Base-by-base conservation (phyloP, 257 asterid species). In the Leonotis leonurus region DNA sequence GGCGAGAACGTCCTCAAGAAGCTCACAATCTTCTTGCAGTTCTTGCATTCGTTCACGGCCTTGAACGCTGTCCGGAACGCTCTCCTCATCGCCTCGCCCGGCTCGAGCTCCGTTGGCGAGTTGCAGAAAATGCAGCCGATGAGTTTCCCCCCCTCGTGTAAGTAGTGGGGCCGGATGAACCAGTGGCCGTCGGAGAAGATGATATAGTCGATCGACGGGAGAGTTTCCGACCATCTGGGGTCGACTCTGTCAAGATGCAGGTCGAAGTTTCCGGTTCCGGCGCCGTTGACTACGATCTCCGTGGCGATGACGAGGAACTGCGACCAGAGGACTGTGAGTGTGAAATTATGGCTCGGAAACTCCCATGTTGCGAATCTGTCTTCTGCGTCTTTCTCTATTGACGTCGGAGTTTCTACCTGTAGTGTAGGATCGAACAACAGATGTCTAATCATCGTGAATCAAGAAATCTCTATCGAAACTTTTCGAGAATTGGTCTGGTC, bases 361-460 rank as follows among this genome's bases (percentile, higher is more conserved):
- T 69, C 66, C 89, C 86, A 82, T 9, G 65, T 69, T 18, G 68
- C 8, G 72, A 59, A 60, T 45, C 37, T 36, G 43, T 67, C 65
- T 3, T 64, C 73, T 1, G 55, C 18, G 4, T 69, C 79, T 45
- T 56, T 69, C n/a, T 54, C 36, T n/a, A 39, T 13, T 52, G 13
- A 52, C 3, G 30, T 26, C 29, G 84, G 86, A 36, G 57, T 57
- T 64, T 72, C 89, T 6, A 18, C 73, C 89, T 82, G 72, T 51
- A 67, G 67, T n/a, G n/a, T n/a, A n/a, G n/a, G n/a, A n/a, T n/a
- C n/a, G 35, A 17, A 2, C 68, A 49, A 88, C 95, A 91, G n/a
- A n/a, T n/a, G n/a, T n/a, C n/a, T n/a, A n/a, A n/a, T n/a, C n/a
- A n/a, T n/a, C n/a, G n/a, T n/a, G n/a, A n/a, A n/a, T n/a, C n/a